Base-by-base conservation (phyloP, 495 filamentous ascomycete species). In the Rhypophila decipiens region DNA sequence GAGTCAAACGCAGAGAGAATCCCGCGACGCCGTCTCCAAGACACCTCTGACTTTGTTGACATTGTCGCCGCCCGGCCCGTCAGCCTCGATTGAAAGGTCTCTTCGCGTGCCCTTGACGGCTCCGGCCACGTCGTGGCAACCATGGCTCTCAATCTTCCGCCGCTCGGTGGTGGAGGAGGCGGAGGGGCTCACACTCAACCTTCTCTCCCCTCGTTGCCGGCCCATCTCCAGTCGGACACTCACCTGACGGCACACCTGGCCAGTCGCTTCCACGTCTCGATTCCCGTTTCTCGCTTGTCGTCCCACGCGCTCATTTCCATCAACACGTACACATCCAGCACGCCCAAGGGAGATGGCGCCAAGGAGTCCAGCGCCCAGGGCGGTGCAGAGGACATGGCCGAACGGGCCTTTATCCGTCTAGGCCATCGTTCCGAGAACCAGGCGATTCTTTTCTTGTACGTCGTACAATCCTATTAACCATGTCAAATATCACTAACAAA, bases 231-330 rank as follows among this genome's bases (percentile, higher is more conserved):
- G 70, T 96, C 90, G 45, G 93, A 97, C 68, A 96, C 91, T 35
- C 88, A 95, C 63, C 71, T 97, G 52, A 98, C 93, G 2, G 88
- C 90, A 24, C 93, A 98, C 68, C 77, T 98, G 21, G 93, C 93
- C 44, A 96, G 90, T 66, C 87, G 93, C 27, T 98, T 95, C 62
- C 93, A 98, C 72, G 82, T 91, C 17, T 82, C 84, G 33, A 66
- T 95, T 31, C 90, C 93, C 13, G 91, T 87, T 0, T 86, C 93
- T 46, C 79, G 79, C 46, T 80, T 98, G 33, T 95, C 89, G 1
- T 94, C 88, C 0, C 90, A 96, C 60, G 93, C 88, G 20, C 74
- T 96, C 44, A 82, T 98, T 53, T 82, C 86, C 37, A 67, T 96
- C 24, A 98, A 98, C 71, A 97, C 90, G 20, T 97, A 95, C 61